Evolutionary conservation across 2,329 filamentous ascomycete genomes (phyloP).

Genomic region (Fusarium nygamai): DNA sequence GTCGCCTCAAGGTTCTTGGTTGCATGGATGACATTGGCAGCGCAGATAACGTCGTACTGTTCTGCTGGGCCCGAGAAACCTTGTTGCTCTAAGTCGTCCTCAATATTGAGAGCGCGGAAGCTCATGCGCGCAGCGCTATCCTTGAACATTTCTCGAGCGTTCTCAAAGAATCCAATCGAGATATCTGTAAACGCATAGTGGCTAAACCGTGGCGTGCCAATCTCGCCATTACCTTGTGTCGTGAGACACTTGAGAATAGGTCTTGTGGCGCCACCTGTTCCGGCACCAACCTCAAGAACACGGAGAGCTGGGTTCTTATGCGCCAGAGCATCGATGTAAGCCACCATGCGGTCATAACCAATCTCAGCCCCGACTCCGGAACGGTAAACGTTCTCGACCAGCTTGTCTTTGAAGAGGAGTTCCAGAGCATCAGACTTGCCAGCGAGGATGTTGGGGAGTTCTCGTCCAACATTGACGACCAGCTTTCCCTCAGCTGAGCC

Average conservation of each 20-base stretch:
- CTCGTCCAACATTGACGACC: background rate
- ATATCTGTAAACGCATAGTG: slow-evolving; percentile 2
- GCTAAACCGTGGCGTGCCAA: background rate
- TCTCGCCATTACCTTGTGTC: background rate
- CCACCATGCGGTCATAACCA: background rate
- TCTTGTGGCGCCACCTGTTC: background rate
- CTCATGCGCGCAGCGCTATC: background rate
- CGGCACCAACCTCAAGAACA: background rate
- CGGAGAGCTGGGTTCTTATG: background rate
- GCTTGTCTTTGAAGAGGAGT: slow-evolving; percentile 5
- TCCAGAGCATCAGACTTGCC: background rate
- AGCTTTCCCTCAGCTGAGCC: background rate
- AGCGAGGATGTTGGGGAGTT: background rate
- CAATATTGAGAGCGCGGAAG: slow-evolving; percentile 3
- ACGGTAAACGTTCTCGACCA: background rate
- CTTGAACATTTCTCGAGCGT: slow-evolving; percentile 1
- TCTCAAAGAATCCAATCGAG: slow-evolving; percentile 2
- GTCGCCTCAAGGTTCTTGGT: slow-evolving; percentile 3
- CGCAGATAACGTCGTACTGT: slow-evolving; percentile 1
- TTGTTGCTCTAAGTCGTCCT: background rate
- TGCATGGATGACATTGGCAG: background rate
- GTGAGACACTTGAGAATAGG: background rate
- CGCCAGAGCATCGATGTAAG: background rate
- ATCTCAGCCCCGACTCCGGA: background rate
- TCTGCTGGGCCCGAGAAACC: background rate